phyloP scores from a whole-genome alignment of 108 stramenopile genomes.

The Cyclotella cryptica region DNA sequence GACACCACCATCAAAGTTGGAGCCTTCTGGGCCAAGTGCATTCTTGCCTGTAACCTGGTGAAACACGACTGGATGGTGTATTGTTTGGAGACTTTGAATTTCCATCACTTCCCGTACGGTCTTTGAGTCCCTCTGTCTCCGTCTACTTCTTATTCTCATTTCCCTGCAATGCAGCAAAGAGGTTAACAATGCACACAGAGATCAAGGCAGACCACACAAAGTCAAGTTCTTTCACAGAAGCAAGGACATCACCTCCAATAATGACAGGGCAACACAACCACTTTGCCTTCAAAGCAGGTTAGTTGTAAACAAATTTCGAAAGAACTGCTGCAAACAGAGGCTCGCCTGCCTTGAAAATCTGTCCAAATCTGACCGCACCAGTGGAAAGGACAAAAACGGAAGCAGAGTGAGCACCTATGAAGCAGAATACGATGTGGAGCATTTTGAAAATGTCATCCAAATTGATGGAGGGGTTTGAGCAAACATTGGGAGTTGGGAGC shows the following conservation, averaged over 20 bases:
- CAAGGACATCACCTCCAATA: slow-evolving; percentile 92
- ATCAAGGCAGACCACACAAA: slow-evolving; percentile 92
- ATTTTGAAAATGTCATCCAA: slow-evolving; percentile 83
- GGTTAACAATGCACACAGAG: slow-evolving; percentile 91
- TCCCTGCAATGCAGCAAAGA: slow-evolving; percentile 92
- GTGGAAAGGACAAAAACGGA: slow-evolving; percentile 92
- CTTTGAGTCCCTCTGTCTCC: slow-evolving; percentile 89
- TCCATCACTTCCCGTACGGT: slow-evolving; percentile 88
- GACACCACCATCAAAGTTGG: no score
- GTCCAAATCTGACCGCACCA: slow-evolving; percentile 94
- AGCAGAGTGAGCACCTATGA: slow-evolving; percentile 91
- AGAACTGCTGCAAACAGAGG: slow-evolving; percentile 93
- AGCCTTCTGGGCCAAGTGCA: no score
- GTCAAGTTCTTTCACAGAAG: slow-evolving; percentile 94
- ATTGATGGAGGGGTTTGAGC: slow-evolving; percentile 70
- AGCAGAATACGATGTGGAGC: slow-evolving; percentile 92
- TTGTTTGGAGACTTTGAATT: no score
- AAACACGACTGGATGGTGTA: no score
- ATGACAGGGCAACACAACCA: slow-evolving; percentile 94
- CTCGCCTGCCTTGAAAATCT: slow-evolving; percentile 95
- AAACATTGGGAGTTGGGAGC: slow-evolving; percentile 93
- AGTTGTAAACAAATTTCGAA: slow-evolving; percentile 88
- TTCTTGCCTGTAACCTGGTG: no score
- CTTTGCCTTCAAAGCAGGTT: slow-evolving; percentile 89
- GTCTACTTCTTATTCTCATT: slow-evolving; percentile 96